A percentile compares a stretch with the other conserved stretches of the same genome.
Conservation (phyloP, 345 rosid genomes). For the Brassica cretica region DNA sequence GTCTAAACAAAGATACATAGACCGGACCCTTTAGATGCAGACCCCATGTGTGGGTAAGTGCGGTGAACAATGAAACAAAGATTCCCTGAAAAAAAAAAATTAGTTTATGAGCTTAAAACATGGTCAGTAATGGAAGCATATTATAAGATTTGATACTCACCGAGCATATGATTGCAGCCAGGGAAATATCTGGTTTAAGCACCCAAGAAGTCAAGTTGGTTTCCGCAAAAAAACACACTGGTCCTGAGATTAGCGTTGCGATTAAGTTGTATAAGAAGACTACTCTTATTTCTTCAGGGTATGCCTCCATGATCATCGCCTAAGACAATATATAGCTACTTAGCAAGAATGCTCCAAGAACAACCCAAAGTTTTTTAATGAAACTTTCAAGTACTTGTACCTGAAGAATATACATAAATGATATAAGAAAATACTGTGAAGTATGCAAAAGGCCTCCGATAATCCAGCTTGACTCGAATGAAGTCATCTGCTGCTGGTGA, state of each 20-base stretch:
- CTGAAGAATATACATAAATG: conserved; percentile 38
- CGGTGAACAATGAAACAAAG: conserved; percentile 15
- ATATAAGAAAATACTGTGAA: conserved; percentile 20
- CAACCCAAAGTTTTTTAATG: background rate
- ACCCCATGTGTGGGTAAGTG: conserved; percentile 36
- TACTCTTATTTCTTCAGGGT: conserved; percentile 41
- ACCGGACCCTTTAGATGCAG: conserved; percentile 42
- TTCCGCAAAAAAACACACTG: conserved; percentile 44
- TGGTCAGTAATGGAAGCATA: background rate
- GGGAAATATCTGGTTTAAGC: conserved; percentile 32
- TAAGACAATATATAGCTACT: conserved; percentile 11
- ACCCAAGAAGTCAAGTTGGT: conserved; percentile 43
- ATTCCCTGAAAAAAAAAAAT: conserved; percentile 23
- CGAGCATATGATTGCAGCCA: conserved; percentile 38
- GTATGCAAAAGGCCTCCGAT: conserved; percentile 33
- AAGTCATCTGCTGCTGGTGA: background rate
- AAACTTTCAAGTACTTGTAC: background rate
- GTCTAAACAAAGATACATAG: conserved; percentile 41
- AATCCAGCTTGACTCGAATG: conserved; percentile 31
- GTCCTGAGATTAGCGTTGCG: conserved; percentile 30
- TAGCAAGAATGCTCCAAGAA: background rate
- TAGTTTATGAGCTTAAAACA: background rate
- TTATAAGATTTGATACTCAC: conserved; percentile 29
- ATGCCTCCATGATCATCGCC: conserved; percentile 47
- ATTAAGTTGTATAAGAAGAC: conserved; percentile 37